These are phyloP conservation scores for Macrolepiota dolichaula DNA, from an alignment of 768 basidiomycete genomes.

Conservation along the genomic window DNA sequence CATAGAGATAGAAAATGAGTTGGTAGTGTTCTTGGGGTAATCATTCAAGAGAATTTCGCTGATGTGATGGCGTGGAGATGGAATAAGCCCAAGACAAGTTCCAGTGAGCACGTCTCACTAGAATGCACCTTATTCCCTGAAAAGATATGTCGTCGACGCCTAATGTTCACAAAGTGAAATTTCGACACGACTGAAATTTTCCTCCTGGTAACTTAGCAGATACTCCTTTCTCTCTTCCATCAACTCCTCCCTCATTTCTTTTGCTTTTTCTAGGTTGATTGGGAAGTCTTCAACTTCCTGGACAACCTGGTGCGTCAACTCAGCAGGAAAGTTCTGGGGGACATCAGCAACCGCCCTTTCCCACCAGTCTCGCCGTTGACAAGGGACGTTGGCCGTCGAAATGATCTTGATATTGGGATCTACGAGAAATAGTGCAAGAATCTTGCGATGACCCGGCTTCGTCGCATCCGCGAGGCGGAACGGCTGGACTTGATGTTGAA, in stretches of 20 bases:
- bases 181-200: conserved; percentile 9
- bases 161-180: conserved; percentile 24
- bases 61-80: too few species aligned
- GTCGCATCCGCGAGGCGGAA: conserved; percentile 30
- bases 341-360: conserved; percentile 8
- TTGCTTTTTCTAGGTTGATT: conserved; percentile 25
- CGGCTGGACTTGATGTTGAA: conserved; percentile 31
- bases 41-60: too few species aligned
- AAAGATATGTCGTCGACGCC: neutral
- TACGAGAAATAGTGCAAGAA: conserved; percentile 35
- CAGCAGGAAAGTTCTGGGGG: conserved; percentile 21
- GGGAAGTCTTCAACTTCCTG: conserved; percentile 23
- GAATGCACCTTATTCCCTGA: too few species aligned
- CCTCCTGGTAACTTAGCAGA: conserved; percentile 13
- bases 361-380: conserved; percentile 26
- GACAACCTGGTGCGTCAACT: conserved; percentile 21
- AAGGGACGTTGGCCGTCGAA: conserved; percentile 21
- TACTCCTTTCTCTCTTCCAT: conserved; percentile 30
- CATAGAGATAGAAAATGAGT: too few species aligned
- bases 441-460: conserved; percentile 36
- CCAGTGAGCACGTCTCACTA: too few species aligned
- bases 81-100: too few species aligned
- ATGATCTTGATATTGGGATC: conserved; percentile 24
- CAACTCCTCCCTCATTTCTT: conserved; percentile 24
- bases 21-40: too few species aligned